These are phyloP conservation scores for Evernia prunastri DNA, from an alignment of 495 filamentous ascomycete species.

Conservation along the genomic window DNA sequence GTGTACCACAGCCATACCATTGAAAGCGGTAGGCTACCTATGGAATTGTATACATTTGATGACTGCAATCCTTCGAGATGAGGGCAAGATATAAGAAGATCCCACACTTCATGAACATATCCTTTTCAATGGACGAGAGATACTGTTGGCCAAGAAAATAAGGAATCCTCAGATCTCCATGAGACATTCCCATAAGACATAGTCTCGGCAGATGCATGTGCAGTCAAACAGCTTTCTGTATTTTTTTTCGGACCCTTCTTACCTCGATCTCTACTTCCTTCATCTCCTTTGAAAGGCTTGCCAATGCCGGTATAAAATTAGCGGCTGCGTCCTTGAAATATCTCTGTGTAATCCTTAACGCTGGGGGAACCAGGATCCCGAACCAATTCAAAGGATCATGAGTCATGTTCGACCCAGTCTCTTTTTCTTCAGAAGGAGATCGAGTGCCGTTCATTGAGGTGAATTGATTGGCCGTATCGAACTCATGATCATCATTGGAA, in stretches of 20 bases:
- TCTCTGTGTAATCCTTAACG: constrained; percentile 55
- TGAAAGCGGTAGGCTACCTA: neutral
- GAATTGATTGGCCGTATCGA: neutral
- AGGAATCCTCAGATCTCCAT: neutral
- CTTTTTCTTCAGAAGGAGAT: neutral
- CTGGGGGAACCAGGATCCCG: constrained; percentile 55
- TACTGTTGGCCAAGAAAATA: neutral
- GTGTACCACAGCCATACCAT: neutral
- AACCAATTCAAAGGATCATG: constrained; percentile 63
- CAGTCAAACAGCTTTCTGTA: constrained; percentile 17
- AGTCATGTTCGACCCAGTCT: constrained; percentile 3
- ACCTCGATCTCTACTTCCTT: constrained; percentile 61
- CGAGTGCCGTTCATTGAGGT: neutral
- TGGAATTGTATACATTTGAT: neutral
- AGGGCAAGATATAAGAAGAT: neutral
- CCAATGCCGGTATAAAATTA: constrained; percentile 34
- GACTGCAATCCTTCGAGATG: neutral
- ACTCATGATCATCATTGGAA: neutral
- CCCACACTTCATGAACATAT: neutral
- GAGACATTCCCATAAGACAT: neutral
- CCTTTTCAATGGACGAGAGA: neutral
- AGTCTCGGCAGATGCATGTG: neutral
- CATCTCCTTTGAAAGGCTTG: constrained; percentile 59
- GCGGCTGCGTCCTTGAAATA: constrained; percentile 39
- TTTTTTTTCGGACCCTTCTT: constrained; percentile 23